A percentile compares a stretch with the other conserved stretches of the same genome.
phyloP scores from a whole-genome alignment of 345 rosid species.

The Clausena lansium region DNA sequence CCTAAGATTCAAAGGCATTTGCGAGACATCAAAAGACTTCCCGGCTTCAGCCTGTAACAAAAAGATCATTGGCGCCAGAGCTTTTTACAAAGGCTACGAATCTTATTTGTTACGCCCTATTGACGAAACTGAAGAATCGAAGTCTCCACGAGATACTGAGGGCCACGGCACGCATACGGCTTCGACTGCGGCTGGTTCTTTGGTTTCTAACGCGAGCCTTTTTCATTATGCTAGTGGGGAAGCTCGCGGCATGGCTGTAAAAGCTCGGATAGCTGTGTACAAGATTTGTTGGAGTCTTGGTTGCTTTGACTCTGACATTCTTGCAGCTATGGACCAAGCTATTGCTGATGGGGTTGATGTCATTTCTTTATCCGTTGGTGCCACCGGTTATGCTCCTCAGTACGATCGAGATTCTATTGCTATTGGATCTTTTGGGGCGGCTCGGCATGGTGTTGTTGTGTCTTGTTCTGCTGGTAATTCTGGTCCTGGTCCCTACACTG shows the following conservation, averaged over 20 bases:
- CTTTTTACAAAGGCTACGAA: slow-evolving; percentile 58
- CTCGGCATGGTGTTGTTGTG: slow-evolving; percentile 56
- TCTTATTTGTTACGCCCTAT: slow-evolving; percentile 33
- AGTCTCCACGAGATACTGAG: slow-evolving; percentile 76
- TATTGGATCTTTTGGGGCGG: slow-evolving; percentile 78
- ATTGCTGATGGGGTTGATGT: slow-evolving; percentile 77
- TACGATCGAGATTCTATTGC: slow-evolving; percentile 77
- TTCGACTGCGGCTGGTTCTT: slow-evolving; percentile 80
- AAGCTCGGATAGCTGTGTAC: slow-evolving; percentile 80
- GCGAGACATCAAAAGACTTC: slow-evolving; percentile 60
- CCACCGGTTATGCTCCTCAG: slow-evolving; percentile 65
- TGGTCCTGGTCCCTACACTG: slow-evolving; percentile 72
- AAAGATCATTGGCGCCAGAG: slow-evolving; percentile 83
- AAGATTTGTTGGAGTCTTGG: slow-evolving; percentile 84
- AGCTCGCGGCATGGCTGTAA: slow-evolving; percentile 88
- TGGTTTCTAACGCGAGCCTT: slow-evolving; percentile 63
- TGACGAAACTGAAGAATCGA: slow-evolving; percentile 46
- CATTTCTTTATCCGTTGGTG: slow-evolving; percentile 83
- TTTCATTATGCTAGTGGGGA: slow-evolving; percentile 58
- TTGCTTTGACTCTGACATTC: slow-evolving; percentile 85
- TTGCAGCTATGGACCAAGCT: slow-evolving; percentile 94
- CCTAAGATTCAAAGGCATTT: slow-evolving; percentile 58
- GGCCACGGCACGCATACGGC: slow-evolving; percentile 94
- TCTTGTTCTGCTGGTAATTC: slow-evolving; percentile 94
- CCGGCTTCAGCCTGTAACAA: slow-evolving; percentile 64